These are phyloP conservation scores for Seminavis robusta DNA, from an alignment of 108 stramenopile genomes.

Conservation along the genomic window DNA sequence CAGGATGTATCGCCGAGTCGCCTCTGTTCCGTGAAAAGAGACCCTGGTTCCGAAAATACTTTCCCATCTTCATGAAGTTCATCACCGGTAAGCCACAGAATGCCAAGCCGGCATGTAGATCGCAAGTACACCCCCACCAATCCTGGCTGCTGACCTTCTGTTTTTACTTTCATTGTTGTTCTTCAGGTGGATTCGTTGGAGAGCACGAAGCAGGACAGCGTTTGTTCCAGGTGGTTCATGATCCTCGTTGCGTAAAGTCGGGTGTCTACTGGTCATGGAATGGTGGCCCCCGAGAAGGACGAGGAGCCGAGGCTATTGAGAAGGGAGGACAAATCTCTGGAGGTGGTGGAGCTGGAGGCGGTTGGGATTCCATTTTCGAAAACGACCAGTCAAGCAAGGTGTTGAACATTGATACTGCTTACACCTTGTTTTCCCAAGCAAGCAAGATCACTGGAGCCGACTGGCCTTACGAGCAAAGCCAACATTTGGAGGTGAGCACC, in stretches of 20 bases:
- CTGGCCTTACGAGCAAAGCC: too few species aligned
- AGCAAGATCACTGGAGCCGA: conserved; percentile 80
- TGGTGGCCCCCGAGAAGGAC: conserved; percentile 89
- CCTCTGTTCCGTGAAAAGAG: conserved; percentile 76
- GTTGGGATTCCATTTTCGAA: conserved; percentile 87
- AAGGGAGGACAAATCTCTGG: conserved; percentile 83
- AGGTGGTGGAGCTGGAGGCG: conserved; percentile 82
- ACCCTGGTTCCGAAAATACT: conserved; percentile 74
- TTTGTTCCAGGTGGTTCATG: conserved; percentile 83
- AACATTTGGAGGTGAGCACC: too few species aligned
- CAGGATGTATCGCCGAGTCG: conserved; percentile 77
- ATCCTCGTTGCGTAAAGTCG: conserved; percentile 85
- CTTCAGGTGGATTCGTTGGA: conserved; percentile 60
- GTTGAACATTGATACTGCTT: conserved; percentile 63
- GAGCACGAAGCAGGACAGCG: conserved; percentile 90
- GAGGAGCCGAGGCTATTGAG: conserved; percentile 84
- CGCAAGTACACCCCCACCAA: conserved; percentile 6
- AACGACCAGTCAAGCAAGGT: conserved; percentile 90
- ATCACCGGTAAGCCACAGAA: conserved; percentile 44
- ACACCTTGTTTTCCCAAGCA: conserved; percentile 63
- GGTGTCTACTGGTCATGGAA: conserved; percentile 98
- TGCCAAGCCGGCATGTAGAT: conserved; percentile 3
- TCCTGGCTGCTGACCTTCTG: not conserved
- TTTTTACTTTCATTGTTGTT: conserved; percentile 5
- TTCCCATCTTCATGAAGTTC: conserved; percentile 76